Evolutionary conservation across 2,329 filamentous ascomycete genomes (phyloP), one percentile per base, ranked within the genome.

Genomic region (Chaetomium strumarium): DNA sequence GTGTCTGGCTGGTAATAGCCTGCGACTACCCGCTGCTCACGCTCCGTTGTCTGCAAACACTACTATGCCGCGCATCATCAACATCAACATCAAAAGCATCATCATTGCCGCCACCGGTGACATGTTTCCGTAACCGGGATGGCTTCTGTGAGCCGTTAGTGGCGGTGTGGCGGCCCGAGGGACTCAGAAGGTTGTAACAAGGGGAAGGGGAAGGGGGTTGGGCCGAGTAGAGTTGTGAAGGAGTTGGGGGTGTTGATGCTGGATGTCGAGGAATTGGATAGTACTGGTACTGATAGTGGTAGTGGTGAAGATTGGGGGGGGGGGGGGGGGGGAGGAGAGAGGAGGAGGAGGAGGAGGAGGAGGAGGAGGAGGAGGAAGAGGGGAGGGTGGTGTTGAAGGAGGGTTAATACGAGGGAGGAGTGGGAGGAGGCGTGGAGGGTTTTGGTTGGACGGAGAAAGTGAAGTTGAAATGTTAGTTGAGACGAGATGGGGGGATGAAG

Each of bases 11-110:
- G 5, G 62, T 69, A 10, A 49, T 67, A 5, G 62, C 64, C 2
- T 69, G 66, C 47, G 64, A 69, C 43, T 70, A 64, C 54, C 67
- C 69, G 1, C 58, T 69, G 7, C 50, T 70, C 6, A 60, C 62
- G 0, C 45, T 54, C 3, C 45, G 59, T 2, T 60, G 64, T 9
- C 48, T 71, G 2, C 54, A 52, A n/a, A 60, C 62, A 14, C 58
- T 71, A 14, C 58, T 71, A 3, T 51, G 59, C 14, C n/a, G 52
- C 3, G 58, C 60, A 6, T n/a, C n/a, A n/a, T n/a, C n/a, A n/a
- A n/a, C n/a, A n/a, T n/a, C n/a, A n/a, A n/a, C n/a, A n/a, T n/a
- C n/a, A n/a, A n/a, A n/a, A n/a, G n/a, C n/a, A n/a, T n/a, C n/a
- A n/a, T n/a, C n/a, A n/a, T 63, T 62, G 46, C 41, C 58, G 40